phyloP scores from a whole-genome alignment of 2,329 filamentous ascomycete species.

The Blastomyces silverae region DNA sequence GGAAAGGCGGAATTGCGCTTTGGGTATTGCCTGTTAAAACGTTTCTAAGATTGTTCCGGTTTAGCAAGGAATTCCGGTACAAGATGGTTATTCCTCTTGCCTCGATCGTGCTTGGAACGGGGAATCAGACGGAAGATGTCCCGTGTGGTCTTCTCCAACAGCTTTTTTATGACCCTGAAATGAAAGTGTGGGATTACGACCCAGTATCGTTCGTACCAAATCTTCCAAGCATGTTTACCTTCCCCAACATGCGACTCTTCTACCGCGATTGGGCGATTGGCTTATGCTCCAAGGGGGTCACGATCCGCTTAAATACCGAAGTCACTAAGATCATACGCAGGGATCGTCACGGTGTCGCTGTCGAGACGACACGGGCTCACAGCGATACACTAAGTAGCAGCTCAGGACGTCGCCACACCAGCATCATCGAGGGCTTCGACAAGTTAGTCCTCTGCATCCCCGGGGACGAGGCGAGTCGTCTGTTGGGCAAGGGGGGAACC shows the following conservation, averaged over 20 bases:
- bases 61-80: slow-evolving; percentile 63
- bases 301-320: slow-evolving; percentile 50
- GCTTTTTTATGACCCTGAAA: slow-evolving; percentile 53
- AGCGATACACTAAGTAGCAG: slow-evolving; percentile 15
- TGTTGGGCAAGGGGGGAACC: slow-evolving; percentile 47
- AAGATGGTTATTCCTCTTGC: slow-evolving; percentile 65
- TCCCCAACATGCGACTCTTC: slow-evolving; percentile 53
- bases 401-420: slow-evolving; percentile 36
- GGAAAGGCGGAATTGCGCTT: slow-evolving; percentile 51
- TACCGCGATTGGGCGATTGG: slow-evolving; percentile 52
- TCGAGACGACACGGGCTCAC: slow-evolving; percentile 30
- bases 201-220: slow-evolving; percentile 50
- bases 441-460: slow-evolving; percentile 54
- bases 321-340: slow-evolving; percentile 46
- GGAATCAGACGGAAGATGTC: slow-evolving; percentile 67
- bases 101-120: slow-evolving; percentile 66
- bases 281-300: slow-evolving; percentile 48
- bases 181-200: slow-evolving; percentile 56
- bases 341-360: slow-evolving; percentile 46
- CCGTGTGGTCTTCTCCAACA: slow-evolving; percentile 60
- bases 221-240: slow-evolving; percentile 53
- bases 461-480: slow-evolving; percentile 50
- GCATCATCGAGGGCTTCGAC: slow-evolving; percentile 49
- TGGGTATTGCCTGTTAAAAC: slow-evolving; percentile 55
- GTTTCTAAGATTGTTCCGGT: slow-evolving; percentile 61